Evolutionary conservation across 306 rosid species (phyloP).

Genomic region (Purshia tridentata): DNA sequence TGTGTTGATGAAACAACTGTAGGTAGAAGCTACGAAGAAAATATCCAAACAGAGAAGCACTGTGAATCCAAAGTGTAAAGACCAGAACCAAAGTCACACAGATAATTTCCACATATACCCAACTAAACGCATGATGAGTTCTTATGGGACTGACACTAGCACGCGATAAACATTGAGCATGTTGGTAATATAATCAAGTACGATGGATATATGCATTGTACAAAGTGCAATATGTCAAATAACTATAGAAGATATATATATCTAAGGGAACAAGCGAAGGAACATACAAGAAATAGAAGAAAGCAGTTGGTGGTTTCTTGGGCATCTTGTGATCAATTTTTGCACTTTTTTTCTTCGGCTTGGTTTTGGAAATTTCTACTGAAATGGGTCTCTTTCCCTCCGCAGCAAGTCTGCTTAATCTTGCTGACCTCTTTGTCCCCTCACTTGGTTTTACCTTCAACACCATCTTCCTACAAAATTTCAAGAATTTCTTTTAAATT

Average conservation of each 20-base stretch:
- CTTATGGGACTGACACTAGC: not conserved
- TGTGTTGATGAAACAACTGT: not conserved
- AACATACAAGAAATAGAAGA: conserved; percentile 87
- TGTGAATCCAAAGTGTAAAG: not conserved
- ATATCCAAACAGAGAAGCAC: not conserved
- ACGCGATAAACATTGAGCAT: not conserved
- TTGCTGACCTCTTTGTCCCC: conserved; percentile 34
- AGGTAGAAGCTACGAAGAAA: not conserved
- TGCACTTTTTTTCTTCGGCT: conserved; percentile 53
- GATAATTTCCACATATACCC: not conserved
- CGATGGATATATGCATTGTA: conserved; percentile 12
- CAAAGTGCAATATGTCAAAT: conserved; percentile 8
- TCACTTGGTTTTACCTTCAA: conserved; percentile 50
- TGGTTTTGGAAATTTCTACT: conserved; percentile 48
- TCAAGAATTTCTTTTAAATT: not conserved
- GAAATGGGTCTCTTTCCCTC: conserved; percentile 36
- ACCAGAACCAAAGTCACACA: not conserved
- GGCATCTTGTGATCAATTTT: conserved; percentile 78
- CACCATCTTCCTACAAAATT: conserved; percentile 51
- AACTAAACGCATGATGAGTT: not conserved
- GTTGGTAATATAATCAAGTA: not conserved
- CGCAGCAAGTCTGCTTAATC: not conserved
- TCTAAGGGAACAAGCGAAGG: not conserved
- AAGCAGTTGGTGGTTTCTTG: conserved; percentile 97
- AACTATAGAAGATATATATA: conserved; percentile 11